phyloP scores from a whole-genome alignment of 108 stramenopile genomes.

The Skeletonema grethae region DNA sequence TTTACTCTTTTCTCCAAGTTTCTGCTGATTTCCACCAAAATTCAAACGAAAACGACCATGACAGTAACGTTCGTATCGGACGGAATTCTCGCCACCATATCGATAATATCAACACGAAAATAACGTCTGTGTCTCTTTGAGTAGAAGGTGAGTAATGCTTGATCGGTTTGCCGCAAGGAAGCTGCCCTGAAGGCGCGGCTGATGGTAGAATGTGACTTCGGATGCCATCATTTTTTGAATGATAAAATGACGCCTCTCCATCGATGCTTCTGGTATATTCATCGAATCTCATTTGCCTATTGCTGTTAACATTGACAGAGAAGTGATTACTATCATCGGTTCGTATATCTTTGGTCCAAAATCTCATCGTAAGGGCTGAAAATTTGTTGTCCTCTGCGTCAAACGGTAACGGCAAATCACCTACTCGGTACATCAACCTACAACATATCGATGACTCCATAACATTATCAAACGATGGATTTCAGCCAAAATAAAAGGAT shows the following conservation, averaged over 20 bases:
- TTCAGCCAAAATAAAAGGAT: too few relatives aligned
- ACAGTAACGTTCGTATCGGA: background rate
- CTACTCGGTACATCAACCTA: background rate
- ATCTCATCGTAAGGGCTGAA: background rate
- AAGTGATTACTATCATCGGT: background rate
- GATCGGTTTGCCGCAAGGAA: background rate
- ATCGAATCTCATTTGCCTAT: background rate
- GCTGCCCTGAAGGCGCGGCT: background rate
- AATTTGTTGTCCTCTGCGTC: background rate
- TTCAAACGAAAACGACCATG: too few relatives aligned
- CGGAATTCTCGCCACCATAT: background rate
- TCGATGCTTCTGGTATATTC: background rate
- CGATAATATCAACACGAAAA: background rate
- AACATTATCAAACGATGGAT: background rate
- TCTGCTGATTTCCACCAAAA: too few relatives aligned
- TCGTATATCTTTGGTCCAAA: background rate
- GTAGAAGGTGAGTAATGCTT: background rate
- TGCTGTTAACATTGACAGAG: background rate
- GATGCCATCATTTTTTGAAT: background rate
- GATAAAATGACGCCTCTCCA: background rate
- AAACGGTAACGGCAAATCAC: background rate
- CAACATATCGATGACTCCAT: too few relatives aligned
- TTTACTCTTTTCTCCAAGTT: too few relatives aligned
- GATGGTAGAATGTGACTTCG: background rate
- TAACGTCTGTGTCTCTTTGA: background rate